Conservation (phyloP, 768 basidiomycete species). For the Russula compacta region DNA sequence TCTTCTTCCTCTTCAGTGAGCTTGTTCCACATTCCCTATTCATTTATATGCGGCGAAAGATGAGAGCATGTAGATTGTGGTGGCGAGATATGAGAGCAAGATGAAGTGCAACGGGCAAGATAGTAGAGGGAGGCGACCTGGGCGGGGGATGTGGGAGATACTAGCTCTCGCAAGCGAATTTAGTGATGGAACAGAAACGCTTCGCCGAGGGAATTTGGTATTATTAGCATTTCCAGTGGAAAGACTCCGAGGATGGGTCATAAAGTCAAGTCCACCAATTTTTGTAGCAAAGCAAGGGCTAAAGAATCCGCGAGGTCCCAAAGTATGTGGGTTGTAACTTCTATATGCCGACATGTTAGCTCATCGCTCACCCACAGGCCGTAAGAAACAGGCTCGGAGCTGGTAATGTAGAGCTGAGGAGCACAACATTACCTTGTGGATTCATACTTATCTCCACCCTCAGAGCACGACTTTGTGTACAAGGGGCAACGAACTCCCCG, state of each 20-base stretch:
- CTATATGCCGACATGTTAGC: not conserved
- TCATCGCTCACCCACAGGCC: not conserved
- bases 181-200: not conserved
- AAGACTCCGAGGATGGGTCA: not conserved
- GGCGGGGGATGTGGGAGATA: not conserved
- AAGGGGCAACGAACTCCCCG: no score
- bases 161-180: not conserved
- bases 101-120: no score
- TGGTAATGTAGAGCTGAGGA: no score
- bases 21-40: not conserved
- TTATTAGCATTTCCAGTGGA: not conserved
- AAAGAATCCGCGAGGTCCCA: not conserved
- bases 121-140: not conserved
- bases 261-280: not conserved
- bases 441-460: no score
- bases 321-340: not conserved
- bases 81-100: not conserved
- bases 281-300: not conserved
- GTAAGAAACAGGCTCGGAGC: not conserved
- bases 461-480: no score
- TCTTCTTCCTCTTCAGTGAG: not conserved
- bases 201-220: not conserved
- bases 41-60: not conserved
- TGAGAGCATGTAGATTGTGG: not conserved
- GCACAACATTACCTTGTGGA: no score